Evolutionary conservation across 306 rosid genomes (phyloP).

Genomic region (Prunus mume): DNA sequence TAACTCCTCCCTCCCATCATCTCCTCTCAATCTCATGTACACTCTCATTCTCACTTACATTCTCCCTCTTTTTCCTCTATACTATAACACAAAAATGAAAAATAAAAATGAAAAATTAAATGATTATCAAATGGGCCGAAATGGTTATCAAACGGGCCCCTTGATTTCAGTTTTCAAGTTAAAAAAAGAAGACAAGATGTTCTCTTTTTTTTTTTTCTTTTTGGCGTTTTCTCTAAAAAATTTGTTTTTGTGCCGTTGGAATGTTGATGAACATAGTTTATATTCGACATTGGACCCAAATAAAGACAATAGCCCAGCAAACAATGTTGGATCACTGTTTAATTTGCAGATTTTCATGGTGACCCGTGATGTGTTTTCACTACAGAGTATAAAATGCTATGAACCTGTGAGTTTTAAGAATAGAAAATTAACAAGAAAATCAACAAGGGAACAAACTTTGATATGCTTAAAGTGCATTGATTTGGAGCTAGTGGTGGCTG

Average conservation of each 20-base stretch:
- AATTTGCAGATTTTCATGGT: background rate
- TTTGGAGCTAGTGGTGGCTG: slow-evolving; percentile 5
- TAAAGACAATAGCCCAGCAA: background rate
- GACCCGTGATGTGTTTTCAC: slow-evolving; percentile 3
- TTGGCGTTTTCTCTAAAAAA: background rate
- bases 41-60: too few species aligned
- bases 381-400: background rate
- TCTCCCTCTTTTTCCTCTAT: too few species aligned
- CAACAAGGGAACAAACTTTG: slow-evolving; percentile 2
- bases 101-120: accelerated
- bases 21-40: too few species aligned
- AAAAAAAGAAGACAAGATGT: too few species aligned
- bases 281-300: background rate
- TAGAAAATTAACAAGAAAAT: background rate
- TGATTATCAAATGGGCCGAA: too few species aligned
- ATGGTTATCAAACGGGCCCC: too few species aligned
- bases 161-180: too few species aligned
- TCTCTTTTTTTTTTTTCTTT: too few species aligned
- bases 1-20: too few species aligned
- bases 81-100: too few species aligned
- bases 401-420: slow-evolving; percentile 4
- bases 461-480: background rate
- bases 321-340: background rate
- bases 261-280: too few species aligned
- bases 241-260: background rate